These are phyloP conservation scores for Nephelium lappaceum DNA, from an alignment of 345 rosid genomes.

Conservation along the genomic window DNA sequence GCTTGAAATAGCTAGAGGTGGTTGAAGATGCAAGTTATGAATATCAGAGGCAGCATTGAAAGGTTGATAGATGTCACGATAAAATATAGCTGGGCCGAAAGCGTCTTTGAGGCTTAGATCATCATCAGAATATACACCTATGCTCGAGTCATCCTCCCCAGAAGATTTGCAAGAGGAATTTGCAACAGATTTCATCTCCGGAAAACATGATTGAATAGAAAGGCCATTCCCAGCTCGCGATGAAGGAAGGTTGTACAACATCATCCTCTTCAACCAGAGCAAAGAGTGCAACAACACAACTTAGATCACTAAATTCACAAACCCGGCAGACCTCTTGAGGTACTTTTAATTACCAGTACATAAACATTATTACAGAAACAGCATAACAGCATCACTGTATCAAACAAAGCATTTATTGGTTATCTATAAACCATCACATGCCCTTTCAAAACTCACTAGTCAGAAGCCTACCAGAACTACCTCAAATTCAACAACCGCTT, in stretches of 20 bases:
- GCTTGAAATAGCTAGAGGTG: neutral
- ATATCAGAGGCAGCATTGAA: neutral
- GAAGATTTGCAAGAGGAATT: slow-evolving; percentile 10
- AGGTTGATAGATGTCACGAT: neutral
- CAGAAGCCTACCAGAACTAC: too few relatives aligned
- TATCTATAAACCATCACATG: too few relatives aligned
- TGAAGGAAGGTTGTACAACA: neutral
- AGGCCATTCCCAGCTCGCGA: slow-evolving; percentile 5
- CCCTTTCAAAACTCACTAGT: too few relatives aligned
- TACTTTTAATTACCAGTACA: too few relatives aligned
- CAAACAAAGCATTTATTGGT: too few relatives aligned
- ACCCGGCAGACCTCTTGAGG: neutral
- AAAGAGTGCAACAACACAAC: neutral
- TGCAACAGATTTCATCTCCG: slow-evolving; percentile 17
- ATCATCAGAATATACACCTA: neutral
- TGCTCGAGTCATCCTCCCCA: slow-evolving; percentile 7
- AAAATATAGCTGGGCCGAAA: neutral
- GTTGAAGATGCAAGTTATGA: neutral
- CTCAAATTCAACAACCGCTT: too few relatives aligned
- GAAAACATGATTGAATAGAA: slow-evolving; percentile 23
- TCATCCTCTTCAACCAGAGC: slow-evolving; percentile 6
- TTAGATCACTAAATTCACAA: neutral
- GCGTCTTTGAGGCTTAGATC: slow-evolving; percentile 3
- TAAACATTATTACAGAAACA: too few relatives aligned
- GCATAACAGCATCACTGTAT: too few relatives aligned